Conservation (phyloP, 176 grass and related monocot genomes). For the Raddia distichophylla region DNA sequence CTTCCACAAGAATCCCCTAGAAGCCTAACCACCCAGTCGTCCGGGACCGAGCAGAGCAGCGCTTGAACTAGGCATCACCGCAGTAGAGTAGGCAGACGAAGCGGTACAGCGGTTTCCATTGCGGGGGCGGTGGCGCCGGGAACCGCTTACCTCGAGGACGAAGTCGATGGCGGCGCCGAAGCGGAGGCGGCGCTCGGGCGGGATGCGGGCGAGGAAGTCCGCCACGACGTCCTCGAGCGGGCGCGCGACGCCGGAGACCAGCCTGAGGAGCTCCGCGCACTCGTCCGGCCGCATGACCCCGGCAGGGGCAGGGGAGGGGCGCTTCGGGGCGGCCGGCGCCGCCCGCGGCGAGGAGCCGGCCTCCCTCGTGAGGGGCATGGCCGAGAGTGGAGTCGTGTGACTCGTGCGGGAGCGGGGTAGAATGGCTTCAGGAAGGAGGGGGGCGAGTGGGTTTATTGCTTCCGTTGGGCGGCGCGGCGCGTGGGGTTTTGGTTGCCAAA, state of each 20-base stretch:
- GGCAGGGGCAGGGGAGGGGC: background rate
- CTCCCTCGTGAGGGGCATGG: constrained; percentile 39
- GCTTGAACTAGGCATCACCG: constrained; percentile 11
- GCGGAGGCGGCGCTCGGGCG: constrained; percentile 65
- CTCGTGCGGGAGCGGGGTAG: background rate
- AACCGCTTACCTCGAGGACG: constrained; percentile 63
- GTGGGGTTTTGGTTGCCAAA: background rate
- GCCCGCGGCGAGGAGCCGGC: constrained; percentile 16
- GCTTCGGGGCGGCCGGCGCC: background rate
- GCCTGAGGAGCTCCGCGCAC: constrained; percentile 55
- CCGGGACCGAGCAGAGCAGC: background rate
- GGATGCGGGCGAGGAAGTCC: constrained; percentile 67
- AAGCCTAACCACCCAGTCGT: constrained; percentile 11
- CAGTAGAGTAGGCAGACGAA: background rate
- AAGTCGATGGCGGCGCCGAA: constrained; percentile 57
- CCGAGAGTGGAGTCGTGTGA: background rate
- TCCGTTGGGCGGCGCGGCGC: background rate
- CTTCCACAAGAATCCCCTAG: background rate
- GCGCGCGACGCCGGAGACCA: constrained; percentile 56
- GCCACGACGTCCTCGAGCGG: constrained; percentile 67
- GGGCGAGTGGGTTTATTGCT: constrained; percentile 32
- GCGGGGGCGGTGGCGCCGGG: background rate
- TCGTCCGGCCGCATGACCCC: constrained; percentile 50
- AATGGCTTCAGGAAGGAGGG: background rate
- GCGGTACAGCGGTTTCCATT: background rate